phyloP scores from a whole-genome alignment of 2,329 filamentous ascomycete genomes.

The Trichophyton rubrum region DNA sequence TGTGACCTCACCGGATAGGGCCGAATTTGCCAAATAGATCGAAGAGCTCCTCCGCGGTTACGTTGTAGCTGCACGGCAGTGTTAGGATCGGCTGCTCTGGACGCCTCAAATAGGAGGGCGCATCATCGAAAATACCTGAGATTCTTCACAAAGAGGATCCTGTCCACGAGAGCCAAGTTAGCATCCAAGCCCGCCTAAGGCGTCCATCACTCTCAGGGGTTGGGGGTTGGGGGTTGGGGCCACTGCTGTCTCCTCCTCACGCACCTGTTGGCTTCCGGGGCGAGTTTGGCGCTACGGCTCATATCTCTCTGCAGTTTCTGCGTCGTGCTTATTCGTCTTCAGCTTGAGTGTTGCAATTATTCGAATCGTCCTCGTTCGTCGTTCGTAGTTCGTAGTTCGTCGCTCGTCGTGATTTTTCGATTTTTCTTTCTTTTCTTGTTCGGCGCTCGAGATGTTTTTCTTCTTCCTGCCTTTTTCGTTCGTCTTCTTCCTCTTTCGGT shows the following conservation, averaged over 20 bases:
- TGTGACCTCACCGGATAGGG: conserved; percentile 62
- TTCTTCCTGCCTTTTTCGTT: not conserved
- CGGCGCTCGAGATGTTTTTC: not conserved
- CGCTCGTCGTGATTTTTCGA: not conserved
- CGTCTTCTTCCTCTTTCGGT: not conserved
- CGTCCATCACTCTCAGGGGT: too few relatives aligned
- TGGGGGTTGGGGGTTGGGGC: too few relatives aligned
- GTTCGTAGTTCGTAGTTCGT: not conserved
- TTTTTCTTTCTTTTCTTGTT: not conserved
- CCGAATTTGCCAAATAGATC: conserved; percentile 98
- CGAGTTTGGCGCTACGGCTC: conserved; percentile 93
- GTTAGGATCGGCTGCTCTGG: too few relatives aligned
- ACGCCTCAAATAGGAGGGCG: not conserved
- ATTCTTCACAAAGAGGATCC: conserved; percentile 99
- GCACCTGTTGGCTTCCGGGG: conserved; percentile 97
- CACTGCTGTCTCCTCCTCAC: conserved; percentile 20
- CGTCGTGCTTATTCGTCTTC: too few relatives aligned
- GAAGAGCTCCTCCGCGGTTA: conserved; percentile 93
- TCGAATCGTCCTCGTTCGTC: too few relatives aligned
- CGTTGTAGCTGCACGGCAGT: conserved; percentile 66
- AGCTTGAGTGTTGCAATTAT: not conserved
- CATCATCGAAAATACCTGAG: conserved; percentile 52
- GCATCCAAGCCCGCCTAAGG: not conserved
- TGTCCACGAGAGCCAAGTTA: conserved; percentile 27
- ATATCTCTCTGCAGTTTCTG: conserved; percentile 54